These are phyloP conservation scores for Scenedesmus sp. DNA, from an alignment of 163 green algal genomes.

Conservation along the genomic window DNA sequence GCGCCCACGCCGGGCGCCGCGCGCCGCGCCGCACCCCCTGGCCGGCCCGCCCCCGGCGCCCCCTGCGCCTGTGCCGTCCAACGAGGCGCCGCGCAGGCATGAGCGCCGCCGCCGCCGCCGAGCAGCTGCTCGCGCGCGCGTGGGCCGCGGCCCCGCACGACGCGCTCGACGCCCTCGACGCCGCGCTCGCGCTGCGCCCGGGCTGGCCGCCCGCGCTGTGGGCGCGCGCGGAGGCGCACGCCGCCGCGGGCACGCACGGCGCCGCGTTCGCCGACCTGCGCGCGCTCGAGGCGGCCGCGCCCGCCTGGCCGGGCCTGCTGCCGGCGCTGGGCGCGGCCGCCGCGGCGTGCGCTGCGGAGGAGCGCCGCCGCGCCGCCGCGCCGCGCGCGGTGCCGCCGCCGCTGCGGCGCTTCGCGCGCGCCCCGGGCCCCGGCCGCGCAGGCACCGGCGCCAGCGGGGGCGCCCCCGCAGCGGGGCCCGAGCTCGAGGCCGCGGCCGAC, in stretches of 20 bases:
- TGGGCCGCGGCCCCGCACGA: too few species aligned
- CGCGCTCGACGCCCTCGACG: slow-evolving; percentile 30
- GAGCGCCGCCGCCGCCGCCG: too few species aligned
- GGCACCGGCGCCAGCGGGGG: background rate
- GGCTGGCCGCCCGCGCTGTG: slow-evolving; percentile 5
- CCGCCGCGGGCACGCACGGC: slow-evolving; percentile 8
- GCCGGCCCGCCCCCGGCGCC: too few species aligned
- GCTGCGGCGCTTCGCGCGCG: background rate
- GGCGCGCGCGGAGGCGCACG: slow-evolving; percentile 7
- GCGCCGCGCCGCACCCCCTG: too few species aligned
- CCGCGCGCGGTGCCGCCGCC: background rate
- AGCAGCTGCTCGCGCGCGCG: background rate
- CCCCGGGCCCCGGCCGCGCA: too few species aligned
- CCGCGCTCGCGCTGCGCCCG: background rate
- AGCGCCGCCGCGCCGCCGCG: background rate
- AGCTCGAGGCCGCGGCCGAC: background rate
- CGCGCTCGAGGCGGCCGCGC: background rate
- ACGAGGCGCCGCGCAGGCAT: too few species aligned
- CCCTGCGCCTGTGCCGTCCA: too few species aligned
- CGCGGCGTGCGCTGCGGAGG: background rate
- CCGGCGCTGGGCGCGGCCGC: background rate
- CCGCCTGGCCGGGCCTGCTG: slow-evolving; percentile 1
- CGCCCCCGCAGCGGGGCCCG: background rate
- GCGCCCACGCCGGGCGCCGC: too few species aligned
- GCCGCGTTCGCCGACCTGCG: slow-evolving; percentile 32